Percentiles rank a stretch among this genome's conserved stretches.
phyloP scores from a whole-genome alignment of 2,329 filamentous ascomycete genomes.

The Phialophora expanda region DNA sequence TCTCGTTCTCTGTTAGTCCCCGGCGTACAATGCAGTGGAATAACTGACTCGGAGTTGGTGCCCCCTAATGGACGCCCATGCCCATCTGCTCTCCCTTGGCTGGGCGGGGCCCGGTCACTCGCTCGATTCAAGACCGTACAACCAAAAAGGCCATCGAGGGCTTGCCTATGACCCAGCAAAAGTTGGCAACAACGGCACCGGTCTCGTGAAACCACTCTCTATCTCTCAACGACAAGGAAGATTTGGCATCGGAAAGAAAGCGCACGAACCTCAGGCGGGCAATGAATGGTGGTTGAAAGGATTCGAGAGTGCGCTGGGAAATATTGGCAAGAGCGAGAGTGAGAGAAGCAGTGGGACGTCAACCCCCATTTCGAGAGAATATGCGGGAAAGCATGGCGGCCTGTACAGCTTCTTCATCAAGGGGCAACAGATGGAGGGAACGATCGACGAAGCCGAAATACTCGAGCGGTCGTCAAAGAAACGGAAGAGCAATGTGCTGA shows the following conservation, averaged over 20 bases:
- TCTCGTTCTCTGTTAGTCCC: background rate
- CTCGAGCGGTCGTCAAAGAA: constrained; percentile 30
- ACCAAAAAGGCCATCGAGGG: constrained; percentile 50
- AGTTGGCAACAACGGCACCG: constrained; percentile 58
- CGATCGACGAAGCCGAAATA: constrained; percentile 54
- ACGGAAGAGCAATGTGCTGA: constrained; percentile 37
- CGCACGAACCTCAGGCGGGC: constrained; percentile 64
- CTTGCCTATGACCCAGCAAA: constrained; percentile 43
- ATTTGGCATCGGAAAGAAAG: constrained; percentile 79
- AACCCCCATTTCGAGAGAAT: constrained; percentile 55
- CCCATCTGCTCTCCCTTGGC: constrained; percentile 81
- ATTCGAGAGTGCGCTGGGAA: constrained; percentile 80
- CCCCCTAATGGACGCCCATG: constrained; percentile 77
- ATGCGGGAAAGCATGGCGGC: constrained; percentile 54
- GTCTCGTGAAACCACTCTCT: constrained; percentile 81
- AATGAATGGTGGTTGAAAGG: constrained; percentile 98
- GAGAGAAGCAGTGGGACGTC: constrained; percentile 61
- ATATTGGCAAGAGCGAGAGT: constrained; percentile 61
- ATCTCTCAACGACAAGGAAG: constrained; percentile 77
- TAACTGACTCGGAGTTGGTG: background rate
- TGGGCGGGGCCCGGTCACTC: constrained; percentile 90
- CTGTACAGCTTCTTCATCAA: constrained; percentile 85
- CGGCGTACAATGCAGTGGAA: background rate
- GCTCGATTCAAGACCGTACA: constrained; percentile 65
- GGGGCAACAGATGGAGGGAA: constrained; percentile 78